Evolutionary conservation across 2,329 filamentous ascomycete genomes (phyloP), one percentile per base, ranked within the genome.

Genomic region (Plectosphaerella sp.): DNA sequence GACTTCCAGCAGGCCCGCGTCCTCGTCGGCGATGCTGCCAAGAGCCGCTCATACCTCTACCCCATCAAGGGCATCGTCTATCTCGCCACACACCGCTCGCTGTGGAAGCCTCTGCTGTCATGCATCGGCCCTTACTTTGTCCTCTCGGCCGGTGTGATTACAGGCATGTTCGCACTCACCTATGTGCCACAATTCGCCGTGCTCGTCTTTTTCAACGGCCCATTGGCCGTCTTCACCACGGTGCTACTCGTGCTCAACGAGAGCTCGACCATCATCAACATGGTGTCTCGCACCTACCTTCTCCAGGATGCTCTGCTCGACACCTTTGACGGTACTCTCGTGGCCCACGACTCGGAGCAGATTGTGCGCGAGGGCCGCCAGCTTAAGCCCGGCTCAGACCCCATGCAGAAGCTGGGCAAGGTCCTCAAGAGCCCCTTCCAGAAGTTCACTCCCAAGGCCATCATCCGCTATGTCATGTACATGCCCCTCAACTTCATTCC

Each of bases 401-500:
- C 82, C 1, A 80, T 85, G 59, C 67, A 71, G 48, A 74, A 78
- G 61, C 67, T 86, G 2, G 82, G 82, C 20, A 82, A 78, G 58
- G 70, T 82, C 8, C 58, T 84, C 50, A 83, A 81, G 67, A 78
- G 61, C 46, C 81, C 82, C 0, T 83, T 86, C 58, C 70, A 75
- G 20, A 76, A 74, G 56, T 82, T 82, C 59, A 78, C 77, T 25
- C 76, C 77, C 25, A 82, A 76, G 61, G 84, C 86, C 8, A 69
- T 96, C 45, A 72, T 96, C 39, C 78, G 89, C 55, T 93, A 93
- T 62, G 65, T 96, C 57, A 82, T 97, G 72, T 94, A 95, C 66
- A 76, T 96, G 42, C 92, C 93, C 11, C 78, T 97, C 55, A 97
- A 97, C 73, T 91, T 96, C 65, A 91, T 97, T 49, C 93, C 93